A percentile compares a stretch with the other conserved stretches of the same genome.
phyloP scores from a whole-genome alignment of 345 rosid genomes.

The Syzygium jambos region DNA sequence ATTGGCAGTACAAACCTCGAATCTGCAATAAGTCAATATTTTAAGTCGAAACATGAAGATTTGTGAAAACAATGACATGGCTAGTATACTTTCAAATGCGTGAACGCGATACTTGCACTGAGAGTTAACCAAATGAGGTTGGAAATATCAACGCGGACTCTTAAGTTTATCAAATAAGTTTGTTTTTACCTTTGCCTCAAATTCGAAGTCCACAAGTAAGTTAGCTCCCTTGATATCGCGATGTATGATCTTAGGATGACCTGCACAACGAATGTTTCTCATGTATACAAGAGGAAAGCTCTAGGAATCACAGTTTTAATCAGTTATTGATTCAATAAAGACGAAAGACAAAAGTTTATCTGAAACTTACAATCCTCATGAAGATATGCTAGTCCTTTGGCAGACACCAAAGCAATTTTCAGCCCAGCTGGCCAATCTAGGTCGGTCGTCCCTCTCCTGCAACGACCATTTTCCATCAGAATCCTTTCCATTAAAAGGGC shows the following conservation, averaged over 20 bases:
- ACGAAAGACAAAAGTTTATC: not conserved
- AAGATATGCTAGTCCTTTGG: not conserved
- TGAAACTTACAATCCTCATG: constrained; percentile 6
- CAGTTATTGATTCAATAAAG: not conserved
- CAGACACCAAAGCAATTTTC: constrained; percentile 83
- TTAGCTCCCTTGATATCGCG: constrained; percentile 83
- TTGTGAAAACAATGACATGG: not conserved
- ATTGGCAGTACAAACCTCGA: constrained; percentile 81
- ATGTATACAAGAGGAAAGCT: not conserved
- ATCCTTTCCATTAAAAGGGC: not conserved
- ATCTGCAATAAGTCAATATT: constrained; percentile 23
- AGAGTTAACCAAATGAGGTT: not conserved
- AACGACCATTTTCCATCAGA: not conserved
- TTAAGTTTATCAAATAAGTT: not conserved
- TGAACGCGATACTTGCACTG: not conserved
- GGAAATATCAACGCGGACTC: not conserved
- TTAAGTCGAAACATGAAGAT: not conserved
- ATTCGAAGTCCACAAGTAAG: constrained; percentile 60
- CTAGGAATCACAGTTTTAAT: not conserved
- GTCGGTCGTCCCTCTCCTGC: constrained; percentile 59
- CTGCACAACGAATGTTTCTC: constrained; percentile 14
- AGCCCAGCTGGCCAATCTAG: constrained; percentile 69
- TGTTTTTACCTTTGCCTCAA: constrained; percentile 65
- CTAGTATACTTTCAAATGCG: not conserved
- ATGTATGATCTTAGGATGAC: constrained; percentile 89